These are phyloP conservation scores for Hypoxylon subgilvum DNA, from an alignment of 495 filamentous ascomycete species.

Conservation along the genomic window DNA sequence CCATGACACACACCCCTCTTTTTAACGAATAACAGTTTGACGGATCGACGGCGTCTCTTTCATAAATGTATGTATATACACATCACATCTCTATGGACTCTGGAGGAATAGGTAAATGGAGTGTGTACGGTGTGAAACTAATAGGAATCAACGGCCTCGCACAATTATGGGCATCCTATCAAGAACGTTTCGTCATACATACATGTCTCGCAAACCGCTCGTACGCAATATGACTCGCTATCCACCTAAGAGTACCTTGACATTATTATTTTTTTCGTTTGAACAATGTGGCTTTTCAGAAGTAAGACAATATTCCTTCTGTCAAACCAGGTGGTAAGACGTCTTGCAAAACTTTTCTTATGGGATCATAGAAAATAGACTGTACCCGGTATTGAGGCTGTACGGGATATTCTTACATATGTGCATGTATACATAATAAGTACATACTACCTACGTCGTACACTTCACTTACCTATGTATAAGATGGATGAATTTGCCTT, in stretches of 20 bases:
- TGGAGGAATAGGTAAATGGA: constrained; percentile 18
- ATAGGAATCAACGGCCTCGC: constrained; percentile 9
- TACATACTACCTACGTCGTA: no score
- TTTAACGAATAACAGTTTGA: constrained; percentile 29
- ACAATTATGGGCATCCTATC: not conserved
- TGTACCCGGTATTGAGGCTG: no score
- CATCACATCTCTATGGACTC: not conserved
- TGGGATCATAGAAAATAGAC: no score
- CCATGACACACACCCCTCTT: constrained; percentile 30
- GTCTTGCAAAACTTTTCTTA: no score
- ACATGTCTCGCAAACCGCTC: constrained; percentile 1
- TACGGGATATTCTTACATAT: no score
- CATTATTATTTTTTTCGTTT: no score
- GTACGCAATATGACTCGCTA: constrained; percentile 14
- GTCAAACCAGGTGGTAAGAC: constrained; percentile 1
- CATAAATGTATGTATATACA: not conserved
- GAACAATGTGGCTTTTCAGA: constrained; percentile 13
- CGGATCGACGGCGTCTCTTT: constrained; percentile 10
- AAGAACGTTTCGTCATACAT: constrained; percentile 30
- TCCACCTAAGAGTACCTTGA: no score
- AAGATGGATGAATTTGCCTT: constrained; percentile 10
- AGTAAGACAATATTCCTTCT: constrained; percentile 23
- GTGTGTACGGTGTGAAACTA: constrained; percentile 23
- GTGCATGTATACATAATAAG: no score
- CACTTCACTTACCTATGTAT: no score